Base-by-base conservation (phyloP, 345 rosid genomes). In the Syzygium aromaticum region DNA sequence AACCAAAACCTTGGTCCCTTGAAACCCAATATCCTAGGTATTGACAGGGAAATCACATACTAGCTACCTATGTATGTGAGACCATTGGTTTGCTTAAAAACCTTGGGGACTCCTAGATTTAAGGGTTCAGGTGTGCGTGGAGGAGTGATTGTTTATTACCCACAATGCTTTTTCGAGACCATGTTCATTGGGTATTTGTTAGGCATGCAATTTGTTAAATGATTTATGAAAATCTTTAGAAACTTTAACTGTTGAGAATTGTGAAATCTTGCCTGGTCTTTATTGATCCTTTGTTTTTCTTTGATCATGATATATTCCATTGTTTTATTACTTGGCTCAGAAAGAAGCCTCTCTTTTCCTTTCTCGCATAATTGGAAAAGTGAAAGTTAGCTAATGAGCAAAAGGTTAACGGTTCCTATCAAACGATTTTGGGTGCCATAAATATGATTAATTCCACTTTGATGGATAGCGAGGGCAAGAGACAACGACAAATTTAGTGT, bases 101-200 rank as follows among this genome's bases (percentile, higher is more conserved):
- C 80, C 49, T 73, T 9, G 49, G 43, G 12, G 10, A 9, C 80
- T 73, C 14, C 80, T 73, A 33, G 80, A 33, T 73, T 73, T 33
- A 73, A 73, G 46, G 12, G 80, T 73, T 73, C 49, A 0, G 49
- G 80, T 38, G 49, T 3, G 0, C 0, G 2, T 73, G 25, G 49
- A 73, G 80, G 46, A 73, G 14, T 38, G 80, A 40, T 73, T 4
- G 14, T 73, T 73, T 38, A 10, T 19, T 38, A 19, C 14, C 80
- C 80, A 73, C 25, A 38, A 73, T 38, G 14, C 27, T 73, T 73
- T 73, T 33, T 9, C 0, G 0, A 73, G 80, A 73, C 49, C 49
- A 33, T 73, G 80, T 73, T 33, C 14, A 38, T 5, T 73, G 80
- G 49, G 49, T 73, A 73, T 73, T 73, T 33, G 80, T 19, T 19